Conservation (phyloP, 768 basidiomycete genomes). For the Xanthoconium stramineum region DNA sequence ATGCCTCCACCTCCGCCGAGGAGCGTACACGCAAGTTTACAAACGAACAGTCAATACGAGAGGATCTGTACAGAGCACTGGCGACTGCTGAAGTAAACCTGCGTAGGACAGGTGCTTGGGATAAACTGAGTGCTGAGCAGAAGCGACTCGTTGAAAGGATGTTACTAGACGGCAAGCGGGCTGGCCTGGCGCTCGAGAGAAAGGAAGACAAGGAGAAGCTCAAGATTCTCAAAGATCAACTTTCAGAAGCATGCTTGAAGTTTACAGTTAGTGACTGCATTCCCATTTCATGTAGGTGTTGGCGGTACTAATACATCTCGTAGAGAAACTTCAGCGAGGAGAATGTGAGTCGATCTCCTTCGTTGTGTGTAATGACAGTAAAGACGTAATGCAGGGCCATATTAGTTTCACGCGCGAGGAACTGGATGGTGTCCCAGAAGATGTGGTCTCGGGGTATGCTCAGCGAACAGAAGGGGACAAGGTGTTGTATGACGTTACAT, state of each 20-base stretch:
- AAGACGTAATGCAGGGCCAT: conserved; percentile 40
- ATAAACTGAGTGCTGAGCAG: conserved; percentile 63
- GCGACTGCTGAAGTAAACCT: conserved; percentile 65
- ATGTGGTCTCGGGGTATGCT: conserved; percentile 71
- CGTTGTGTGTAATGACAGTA: background rate
- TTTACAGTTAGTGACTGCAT: conserved; percentile 62
- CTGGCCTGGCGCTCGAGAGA: conserved; percentile 72
- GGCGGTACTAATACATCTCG: background rate
- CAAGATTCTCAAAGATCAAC: conserved; percentile 65
- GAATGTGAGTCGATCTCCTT: conserved; percentile 43
- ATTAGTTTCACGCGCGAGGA: conserved; percentile 68
- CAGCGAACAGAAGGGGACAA: conserved; percentile 56
- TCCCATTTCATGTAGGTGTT: background rate
- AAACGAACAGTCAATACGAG: conserved; percentile 74
- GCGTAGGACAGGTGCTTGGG: conserved; percentile 56
- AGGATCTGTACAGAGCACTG: conserved; percentile 75
- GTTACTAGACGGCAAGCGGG: conserved; percentile 72
- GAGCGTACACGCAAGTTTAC: conserved; percentile 60
- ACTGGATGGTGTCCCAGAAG: conserved; percentile 75
- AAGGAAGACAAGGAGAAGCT: conserved; percentile 53
- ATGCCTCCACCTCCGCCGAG: conserved; percentile 74
- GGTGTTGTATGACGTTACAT: conserved; percentile 67
- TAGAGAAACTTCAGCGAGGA: conserved; percentile 90
- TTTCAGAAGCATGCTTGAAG: conserved; percentile 68
- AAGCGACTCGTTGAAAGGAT: conserved; percentile 76